Base-by-base conservation (phyloP, 371 early-diverging fungal genomes). In the Syncephalastrum contaminatum region DNA sequence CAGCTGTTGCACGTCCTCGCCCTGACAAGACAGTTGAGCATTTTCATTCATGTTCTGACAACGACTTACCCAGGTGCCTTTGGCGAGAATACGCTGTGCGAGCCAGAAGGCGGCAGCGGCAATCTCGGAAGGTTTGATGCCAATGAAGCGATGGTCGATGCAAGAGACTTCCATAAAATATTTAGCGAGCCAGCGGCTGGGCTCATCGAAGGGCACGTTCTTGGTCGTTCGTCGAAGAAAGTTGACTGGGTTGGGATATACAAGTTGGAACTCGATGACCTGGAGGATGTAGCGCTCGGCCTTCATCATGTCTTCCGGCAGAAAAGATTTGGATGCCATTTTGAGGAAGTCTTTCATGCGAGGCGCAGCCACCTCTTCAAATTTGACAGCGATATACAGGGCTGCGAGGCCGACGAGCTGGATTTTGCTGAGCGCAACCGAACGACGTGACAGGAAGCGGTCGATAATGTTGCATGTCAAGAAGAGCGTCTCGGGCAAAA, bases 381-480 rank as follows among this genome's bases (percentile, higher is more conserved):
- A 96, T 71, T 99, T 99, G 60, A 94, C 77, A 0, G 99, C 97
- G 54, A 99, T 86, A 60, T 96, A 91, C 57, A 99, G 65, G 1
- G 95, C 85, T 0, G 97, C 89, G 43, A 97, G 81, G 2, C 99
- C 99, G n/a, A 99, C 97, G 13, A 99, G 82, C 68, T 99, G 99
- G 13, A 99, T 85, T 65, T 97, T 98, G 48, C 79, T 79, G 24
- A 94, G 62, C 0, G 91, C 86, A 1, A 98, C 93, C 2, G 83
- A 78, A 30, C 96, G 90, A 45, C 69, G 62, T 20, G 96, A 92
- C 19, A 99, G 84, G 77, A 99, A 98, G 15, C 99, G 88, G 67
- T 99, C 99, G 47, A 99, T 86, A 43, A 99, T 81, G 77, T 97
- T 97, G 53, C 99, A 90, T 19, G 97, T 78, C 54, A 99, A 67